phyloP scores from a whole-genome alignment of 1,139 yeast genomes.

The Hyphopichia buzzinii region DNA sequence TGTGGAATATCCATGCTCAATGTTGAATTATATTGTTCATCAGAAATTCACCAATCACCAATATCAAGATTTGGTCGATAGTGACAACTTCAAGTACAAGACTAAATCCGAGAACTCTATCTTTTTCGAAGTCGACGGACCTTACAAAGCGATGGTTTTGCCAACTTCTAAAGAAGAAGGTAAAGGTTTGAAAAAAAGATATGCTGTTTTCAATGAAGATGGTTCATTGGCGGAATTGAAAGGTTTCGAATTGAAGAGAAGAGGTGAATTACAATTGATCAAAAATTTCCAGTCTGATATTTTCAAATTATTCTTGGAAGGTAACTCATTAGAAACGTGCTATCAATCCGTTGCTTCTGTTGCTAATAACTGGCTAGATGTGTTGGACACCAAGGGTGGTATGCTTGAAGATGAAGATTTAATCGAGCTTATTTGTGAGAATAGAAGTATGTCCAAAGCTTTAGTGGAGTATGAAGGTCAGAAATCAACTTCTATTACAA shows the following conservation, averaged over 20 bases:
- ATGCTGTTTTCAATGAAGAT: slow-evolving; percentile 95
- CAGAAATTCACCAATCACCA: slow-evolving; percentile 90
- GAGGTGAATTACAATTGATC: slow-evolving; percentile 93
- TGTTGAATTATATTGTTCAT: slow-evolving; percentile 93
- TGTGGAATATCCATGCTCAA: slow-evolving; percentile 92
- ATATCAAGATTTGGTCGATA: slow-evolving; percentile 82
- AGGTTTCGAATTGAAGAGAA: slow-evolving; percentile 93
- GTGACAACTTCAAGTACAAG: slow-evolving; percentile 63
- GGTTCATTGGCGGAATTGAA: slow-evolving; percentile 93
- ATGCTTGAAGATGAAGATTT: slow-evolving; percentile 93
- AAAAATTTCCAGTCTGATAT: slow-evolving; percentile 95
- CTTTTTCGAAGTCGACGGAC: slow-evolving; percentile 98
- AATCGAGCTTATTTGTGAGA: slow-evolving; percentile 92
- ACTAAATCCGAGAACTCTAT: slow-evolving; percentile 89
- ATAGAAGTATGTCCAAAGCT: slow-evolving; percentile 91
- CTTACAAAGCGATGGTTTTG: slow-evolving; percentile 93
- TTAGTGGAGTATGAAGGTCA: slow-evolving; percentile 86
- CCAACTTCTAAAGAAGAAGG: slow-evolving; percentile 99
- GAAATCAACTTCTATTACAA: slow-evolving; percentile 93
- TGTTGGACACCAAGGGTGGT: slow-evolving; percentile 80
- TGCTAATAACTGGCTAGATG: slow-evolving; percentile 96
- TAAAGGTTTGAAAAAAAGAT: slow-evolving; percentile 91
- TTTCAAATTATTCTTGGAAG: slow-evolving; percentile 87
- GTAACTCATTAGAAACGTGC: slow-evolving; percentile 73
- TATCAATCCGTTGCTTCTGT: slow-evolving; percentile 87